Percentiles rank a stretch among this genome's conserved stretches.
These are phyloP conservation scores for Sutorius eximius DNA, from an alignment of 1,284 basidiomycete genomes.

Conservation along the genomic window DNA sequence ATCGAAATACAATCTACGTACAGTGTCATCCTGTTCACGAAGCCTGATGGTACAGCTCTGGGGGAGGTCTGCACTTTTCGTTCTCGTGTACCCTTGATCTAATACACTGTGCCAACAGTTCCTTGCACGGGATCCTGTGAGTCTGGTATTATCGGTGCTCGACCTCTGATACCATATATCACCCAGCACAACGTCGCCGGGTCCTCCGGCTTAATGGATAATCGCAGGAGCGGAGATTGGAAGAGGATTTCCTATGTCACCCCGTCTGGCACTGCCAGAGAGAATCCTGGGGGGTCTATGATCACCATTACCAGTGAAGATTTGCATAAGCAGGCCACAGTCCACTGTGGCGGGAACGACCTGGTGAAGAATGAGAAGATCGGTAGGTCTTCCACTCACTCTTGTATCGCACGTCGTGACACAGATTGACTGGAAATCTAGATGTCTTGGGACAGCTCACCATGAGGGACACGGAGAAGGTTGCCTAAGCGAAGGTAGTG, in stretches of 20 bases:
- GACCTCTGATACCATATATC: background rate
- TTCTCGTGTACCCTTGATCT: background rate
- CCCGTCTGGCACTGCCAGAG: background rate
- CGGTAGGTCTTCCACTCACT: background rate
- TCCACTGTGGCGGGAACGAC: background rate
- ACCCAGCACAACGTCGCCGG: background rate
- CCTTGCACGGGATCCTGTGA: no score
- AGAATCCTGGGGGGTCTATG: background rate
- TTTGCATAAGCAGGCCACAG: background rate
- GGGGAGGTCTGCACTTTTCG: background rate
- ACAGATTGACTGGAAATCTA: background rate
- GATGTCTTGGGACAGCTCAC: background rate
- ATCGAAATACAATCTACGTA: background rate
- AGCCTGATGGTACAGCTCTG: background rate
- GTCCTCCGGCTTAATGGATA: background rate
- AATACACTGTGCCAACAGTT: background rate
- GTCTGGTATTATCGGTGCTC: no score
- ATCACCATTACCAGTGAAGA: background rate
- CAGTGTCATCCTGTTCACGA: background rate
- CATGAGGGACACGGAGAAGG: background rate
- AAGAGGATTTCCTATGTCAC: background rate
- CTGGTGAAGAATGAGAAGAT: background rate
- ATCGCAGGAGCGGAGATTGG: fast-evolving
- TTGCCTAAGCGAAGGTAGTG: background rate
- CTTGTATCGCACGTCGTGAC: background rate